These are phyloP conservation scores for Gracilaria domingensis DNA, from an alignment of 23 red algal genomes.

Conservation along the genomic window DNA sequence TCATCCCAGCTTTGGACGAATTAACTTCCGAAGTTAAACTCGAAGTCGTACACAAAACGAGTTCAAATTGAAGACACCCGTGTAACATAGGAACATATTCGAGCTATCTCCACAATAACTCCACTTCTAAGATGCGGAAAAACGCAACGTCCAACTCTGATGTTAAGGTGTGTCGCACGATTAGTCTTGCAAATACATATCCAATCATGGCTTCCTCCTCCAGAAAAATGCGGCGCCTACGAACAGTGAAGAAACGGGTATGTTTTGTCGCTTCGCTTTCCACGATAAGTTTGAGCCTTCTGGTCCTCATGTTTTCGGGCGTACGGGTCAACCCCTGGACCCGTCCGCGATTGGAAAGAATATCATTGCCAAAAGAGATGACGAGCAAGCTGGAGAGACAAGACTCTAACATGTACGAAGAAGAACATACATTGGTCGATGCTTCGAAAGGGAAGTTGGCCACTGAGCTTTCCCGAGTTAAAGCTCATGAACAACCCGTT, in stretches of 20 bases:
- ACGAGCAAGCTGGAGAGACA: constrained; percentile 14
- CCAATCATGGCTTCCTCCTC: no score
- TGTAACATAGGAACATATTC: background rate
- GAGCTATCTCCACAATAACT: background rate
- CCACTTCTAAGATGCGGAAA: background rate
- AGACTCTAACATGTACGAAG: background rate
- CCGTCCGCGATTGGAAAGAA: background rate
- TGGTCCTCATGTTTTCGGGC: background rate
- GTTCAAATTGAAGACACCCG: background rate
- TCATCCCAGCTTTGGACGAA: background rate
- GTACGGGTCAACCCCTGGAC: background rate
- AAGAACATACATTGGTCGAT: background rate
- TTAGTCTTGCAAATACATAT: background rate
- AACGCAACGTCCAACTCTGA: background rate
- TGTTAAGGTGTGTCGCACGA: background rate
- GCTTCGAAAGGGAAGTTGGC: background rate
- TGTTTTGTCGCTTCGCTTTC: background rate
- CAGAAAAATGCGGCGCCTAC: constrained; percentile 13
- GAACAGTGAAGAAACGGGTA: background rate
- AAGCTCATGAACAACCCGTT: background rate
- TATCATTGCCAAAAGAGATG: constrained; percentile 32
- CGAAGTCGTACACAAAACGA: background rate
- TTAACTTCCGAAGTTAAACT: background rate
- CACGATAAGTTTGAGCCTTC: background rate
- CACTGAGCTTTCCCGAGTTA: background rate